Evolutionary conservation across 331 rosid genomes (phyloP), one percentile per base, ranked within the genome.

Genomic region (Telfairia occidentalis): DNA sequence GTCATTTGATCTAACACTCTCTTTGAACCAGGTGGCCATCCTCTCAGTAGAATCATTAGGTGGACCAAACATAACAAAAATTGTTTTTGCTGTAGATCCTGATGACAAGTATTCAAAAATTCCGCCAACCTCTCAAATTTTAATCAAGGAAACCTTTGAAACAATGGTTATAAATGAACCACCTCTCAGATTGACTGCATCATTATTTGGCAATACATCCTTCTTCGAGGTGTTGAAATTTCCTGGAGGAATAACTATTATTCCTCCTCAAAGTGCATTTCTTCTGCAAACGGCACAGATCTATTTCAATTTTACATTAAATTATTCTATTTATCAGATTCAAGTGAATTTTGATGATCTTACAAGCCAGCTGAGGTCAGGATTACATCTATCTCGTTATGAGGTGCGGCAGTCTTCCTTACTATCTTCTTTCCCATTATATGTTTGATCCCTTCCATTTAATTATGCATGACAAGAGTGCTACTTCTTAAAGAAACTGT

Each of bases 171-270:
- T 78, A 43, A 71, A 52, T 42, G 87, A 81, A 66, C 64, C 76
- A 30, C 5, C 38, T 84, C 85, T 92, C 67, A 85, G 77, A 52
- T 86, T 92, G 42, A 83, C 84, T 78, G 75, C 89, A 46, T 80
- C 92, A 58, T 80, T 89, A 81, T 89, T 92, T 18, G 96, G 96
- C 66, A 76, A 74, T 73, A 82, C 92, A 32, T 67, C 11, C 64
- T 75, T 37, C 58, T 89, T 92, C 50, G 90, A 86, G 86, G 97
- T 92, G 88, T 86, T 90, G 73, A 89, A 89, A 86, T 88, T 90
- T 69, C 87, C 86, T n/a, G 97, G 90, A 66, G 97, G 96, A 82
- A 88, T 92, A 77, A 90, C 92, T n/a, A 81, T 92, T 67, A 78
- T 83, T 80, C 96, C 90, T 29, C 79, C 66, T 16, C 92, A 92